Conservation (phyloP, 2,329 filamentous ascomycete species). For the Myriosclerotinia duriaeana region DNA sequence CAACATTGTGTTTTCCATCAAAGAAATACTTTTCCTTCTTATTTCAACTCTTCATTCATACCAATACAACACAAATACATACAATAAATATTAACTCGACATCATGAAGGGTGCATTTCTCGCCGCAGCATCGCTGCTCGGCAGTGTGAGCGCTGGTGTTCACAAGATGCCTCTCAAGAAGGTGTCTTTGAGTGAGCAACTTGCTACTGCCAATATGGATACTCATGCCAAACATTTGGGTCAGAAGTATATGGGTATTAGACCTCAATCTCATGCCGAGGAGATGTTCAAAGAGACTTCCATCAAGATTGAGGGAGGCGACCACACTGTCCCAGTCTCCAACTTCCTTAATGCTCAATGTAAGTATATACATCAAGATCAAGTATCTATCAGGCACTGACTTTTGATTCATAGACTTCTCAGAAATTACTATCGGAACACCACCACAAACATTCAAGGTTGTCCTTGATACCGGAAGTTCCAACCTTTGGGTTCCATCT, state of each 20-base stretch:
- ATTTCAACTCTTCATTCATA: slow-evolving; percentile 22
- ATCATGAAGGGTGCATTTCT: slow-evolving; percentile 84
- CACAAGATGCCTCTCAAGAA: slow-evolving; percentile 99
- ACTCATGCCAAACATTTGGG: slow-evolving; percentile 78
- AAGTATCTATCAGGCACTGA: slow-evolving; percentile 23
- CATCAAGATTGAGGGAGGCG: slow-evolving; percentile 58
- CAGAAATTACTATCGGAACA: slow-evolving; percentile 88
- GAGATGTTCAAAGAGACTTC: slow-evolving; percentile 77
- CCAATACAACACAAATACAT: no score
- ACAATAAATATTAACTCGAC: slow-evolving; percentile 26
- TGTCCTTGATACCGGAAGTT: slow-evolving; percentile 95
- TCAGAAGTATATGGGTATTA: slow-evolving; percentile 93
- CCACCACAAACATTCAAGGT: slow-evolving; percentile 98
- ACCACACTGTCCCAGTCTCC: slow-evolving; percentile 82
- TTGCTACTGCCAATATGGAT: slow-evolving; percentile 80
- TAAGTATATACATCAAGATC: slow-evolving; percentile 49
- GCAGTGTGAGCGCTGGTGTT: slow-evolving; percentile 78
- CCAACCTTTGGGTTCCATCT: slow-evolving; percentile 98
- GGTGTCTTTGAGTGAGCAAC: slow-evolving; percentile 85
- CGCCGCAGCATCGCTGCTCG: slow-evolving; percentile 71
- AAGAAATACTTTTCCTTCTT: slow-evolving; percentile 17
- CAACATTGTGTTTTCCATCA: slow-evolving; percentile 29
- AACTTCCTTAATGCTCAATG: slow-evolving; percentile 99
- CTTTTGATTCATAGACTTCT: slow-evolving; percentile 70
- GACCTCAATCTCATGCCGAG: slow-evolving; percentile 67